These are phyloP conservation scores for Tetrahymena thermophila DNA, from an alignment of 73 alveolate genomes.

Conservation along the genomic window DNA sequence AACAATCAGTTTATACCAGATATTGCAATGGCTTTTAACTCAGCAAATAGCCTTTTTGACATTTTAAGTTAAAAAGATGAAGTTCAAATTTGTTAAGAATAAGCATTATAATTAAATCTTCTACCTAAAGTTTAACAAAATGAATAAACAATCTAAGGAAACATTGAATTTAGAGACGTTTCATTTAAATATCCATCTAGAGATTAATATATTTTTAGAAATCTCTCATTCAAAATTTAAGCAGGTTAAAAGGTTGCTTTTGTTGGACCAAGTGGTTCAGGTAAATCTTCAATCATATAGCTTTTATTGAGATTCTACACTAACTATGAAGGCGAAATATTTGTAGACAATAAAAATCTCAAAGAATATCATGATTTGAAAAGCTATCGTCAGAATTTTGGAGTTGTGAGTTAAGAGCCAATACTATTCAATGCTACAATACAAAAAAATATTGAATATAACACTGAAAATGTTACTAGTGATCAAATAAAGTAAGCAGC, in stretches of 20 bases:
- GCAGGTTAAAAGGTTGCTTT: constrained; percentile 71
- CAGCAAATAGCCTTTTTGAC: constrained; percentile 15
- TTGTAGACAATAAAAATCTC: constrained; percentile 64
- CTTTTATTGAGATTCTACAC: constrained; percentile 77
- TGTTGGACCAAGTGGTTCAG: constrained; percentile 78
- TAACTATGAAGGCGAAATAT: constrained; percentile 56
- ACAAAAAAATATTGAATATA: constrained; percentile 52
- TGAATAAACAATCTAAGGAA: constrained; percentile 43
- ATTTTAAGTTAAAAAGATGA: constrained; percentile 20
- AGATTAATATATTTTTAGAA: constrained; percentile 28
- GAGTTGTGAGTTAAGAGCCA: constrained; percentile 82
- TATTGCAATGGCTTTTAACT: constrained; percentile 36
- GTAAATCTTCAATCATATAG: constrained; percentile 68
- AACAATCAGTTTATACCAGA: constrained; percentile 60
- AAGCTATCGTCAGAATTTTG: constrained; percentile 56
- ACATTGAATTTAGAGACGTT: constrained; percentile 65
- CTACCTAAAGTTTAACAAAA: not conserved
- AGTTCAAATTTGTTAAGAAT: not conserved
- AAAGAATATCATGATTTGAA: constrained; percentile 43
- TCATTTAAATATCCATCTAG: constrained; percentile 77
- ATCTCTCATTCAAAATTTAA: constrained; percentile 39
- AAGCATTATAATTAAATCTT: not conserved
- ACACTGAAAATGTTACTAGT: constrained; percentile 48
- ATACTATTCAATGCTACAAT: constrained; percentile 62
- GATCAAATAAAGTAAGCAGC: constrained; percentile 63